Conservation (phyloP, 805 yeast genomes). For the Brettanomyces bruxellensis region DNA sequence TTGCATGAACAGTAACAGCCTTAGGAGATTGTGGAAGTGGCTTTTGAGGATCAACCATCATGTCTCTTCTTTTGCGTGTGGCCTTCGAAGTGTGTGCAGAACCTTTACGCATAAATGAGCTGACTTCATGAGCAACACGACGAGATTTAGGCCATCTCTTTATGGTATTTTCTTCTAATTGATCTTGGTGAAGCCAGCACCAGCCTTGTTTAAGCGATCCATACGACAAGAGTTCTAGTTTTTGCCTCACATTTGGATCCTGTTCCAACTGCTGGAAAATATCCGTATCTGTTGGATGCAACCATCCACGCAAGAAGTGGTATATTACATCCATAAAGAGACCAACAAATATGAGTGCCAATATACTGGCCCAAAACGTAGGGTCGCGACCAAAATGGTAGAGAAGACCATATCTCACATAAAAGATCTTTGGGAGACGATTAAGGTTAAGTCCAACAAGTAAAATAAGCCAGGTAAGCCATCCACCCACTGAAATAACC, state of each 20-base stretch:
- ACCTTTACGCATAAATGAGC: constrained; percentile 27
- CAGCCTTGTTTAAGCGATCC: constrained; percentile 72
- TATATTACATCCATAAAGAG: constrained; percentile 56
- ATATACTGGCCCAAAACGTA: constrained; percentile 79
- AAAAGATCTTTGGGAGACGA: constrained; percentile 51
- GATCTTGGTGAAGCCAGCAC: constrained; percentile 43
- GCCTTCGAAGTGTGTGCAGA: constrained; percentile 22
- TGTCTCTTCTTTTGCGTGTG: constrained; percentile 36
- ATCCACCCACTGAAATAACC: constrained; percentile 70
- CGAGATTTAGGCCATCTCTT: constrained; percentile 12
- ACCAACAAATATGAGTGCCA: constrained; percentile 50
- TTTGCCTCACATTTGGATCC: constrained; percentile 52
- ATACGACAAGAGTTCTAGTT: constrained; percentile 65
- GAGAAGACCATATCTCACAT: constrained; percentile 60
- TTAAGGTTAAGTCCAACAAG: constrained; percentile 59
- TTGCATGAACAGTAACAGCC: constrained; percentile 22
- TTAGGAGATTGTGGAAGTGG: constrained; percentile 40
- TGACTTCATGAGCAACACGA: constrained; percentile 14
- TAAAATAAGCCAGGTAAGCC: constrained; percentile 74
- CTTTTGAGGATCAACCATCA: constrained; percentile 37
- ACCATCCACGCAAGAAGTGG: constrained; percentile 44
- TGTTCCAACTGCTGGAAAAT: constrained; percentile 71
- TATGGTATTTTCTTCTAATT: constrained; percentile 16
- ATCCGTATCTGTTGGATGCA: constrained; percentile 69
- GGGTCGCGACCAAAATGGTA: constrained; percentile 68